These are phyloP conservation scores for Trypanosoma melophagium DNA, from an alignment of 208 protist genomes.

Conservation along the genomic window DNA sequence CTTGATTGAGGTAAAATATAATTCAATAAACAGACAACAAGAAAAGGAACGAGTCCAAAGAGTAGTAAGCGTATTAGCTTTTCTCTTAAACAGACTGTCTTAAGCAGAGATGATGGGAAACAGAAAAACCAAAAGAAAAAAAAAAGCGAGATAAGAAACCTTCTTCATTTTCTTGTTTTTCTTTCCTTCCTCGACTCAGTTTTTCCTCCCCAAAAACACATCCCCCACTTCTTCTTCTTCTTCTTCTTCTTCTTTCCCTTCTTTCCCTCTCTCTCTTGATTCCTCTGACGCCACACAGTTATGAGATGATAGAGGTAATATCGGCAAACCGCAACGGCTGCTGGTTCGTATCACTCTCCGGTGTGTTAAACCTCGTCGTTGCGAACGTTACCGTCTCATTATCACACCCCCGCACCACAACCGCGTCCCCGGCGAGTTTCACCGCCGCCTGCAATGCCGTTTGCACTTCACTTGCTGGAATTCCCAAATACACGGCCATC, in stretches of 20 bases:
- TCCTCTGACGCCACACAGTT: neutral
- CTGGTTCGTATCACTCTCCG: slow-evolving; percentile 59
- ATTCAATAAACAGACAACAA: slow-evolving; percentile 8
- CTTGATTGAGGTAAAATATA: too few species aligned
- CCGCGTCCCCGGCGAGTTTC: slow-evolving; percentile 48
- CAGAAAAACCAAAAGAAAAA: neutral
- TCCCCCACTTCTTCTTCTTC: neutral
- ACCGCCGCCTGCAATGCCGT: slow-evolving; percentile 63
- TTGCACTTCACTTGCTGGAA: slow-evolving; percentile 45
- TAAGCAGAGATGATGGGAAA: neutral
- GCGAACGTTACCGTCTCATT: slow-evolving; percentile 56
- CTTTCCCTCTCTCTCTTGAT: slow-evolving; percentile 9
- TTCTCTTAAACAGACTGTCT: slow-evolving; percentile 10
- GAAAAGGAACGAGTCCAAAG: slow-evolving; percentile 1
- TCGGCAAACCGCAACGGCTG: slow-evolving; percentile 64
- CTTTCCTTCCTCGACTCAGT: neutral
- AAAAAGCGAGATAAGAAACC: neutral
- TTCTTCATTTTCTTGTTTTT: neutral
- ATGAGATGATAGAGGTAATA: slow-evolving; percentile 47
- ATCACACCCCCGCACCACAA: slow-evolving; percentile 37
- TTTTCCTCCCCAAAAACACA: neutral
- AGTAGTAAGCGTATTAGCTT: slow-evolving; percentile 1
- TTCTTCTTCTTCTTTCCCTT: slow-evolving; percentile 2
- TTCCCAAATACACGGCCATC: slow-evolving; percentile 62
- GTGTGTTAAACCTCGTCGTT: slow-evolving; percentile 69